Evolutionary conservation across 2,329 filamentous ascomycete species (phyloP), one percentile per base, ranked within the genome.

Genomic region (Coniella vitis): DNA sequence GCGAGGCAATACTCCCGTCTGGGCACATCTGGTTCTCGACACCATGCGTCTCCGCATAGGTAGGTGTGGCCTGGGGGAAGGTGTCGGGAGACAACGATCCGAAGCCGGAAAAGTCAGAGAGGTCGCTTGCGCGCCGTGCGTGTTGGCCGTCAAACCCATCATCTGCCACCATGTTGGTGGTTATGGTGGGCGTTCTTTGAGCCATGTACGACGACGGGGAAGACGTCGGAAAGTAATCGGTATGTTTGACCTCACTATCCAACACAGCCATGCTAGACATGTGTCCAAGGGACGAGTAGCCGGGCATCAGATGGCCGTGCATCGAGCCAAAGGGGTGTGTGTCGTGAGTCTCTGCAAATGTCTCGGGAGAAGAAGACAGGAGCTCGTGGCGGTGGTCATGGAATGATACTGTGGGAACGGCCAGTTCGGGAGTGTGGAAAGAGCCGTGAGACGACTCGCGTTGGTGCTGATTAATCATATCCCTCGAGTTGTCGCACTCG

Each of bases 1-100:
- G 70, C 16, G 70, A 71, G 14, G 76, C 77, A 52, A 80, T 75
- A 55, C 79, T 76, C 47, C 75, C 67, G 0, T 71, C 69, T 9
- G 69, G 69, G 10, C 74, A 70, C 0, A 75, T 70, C 1, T 75
- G 76, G 56, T 69, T 73, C 57, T 76, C 65, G 22, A 62, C 64
- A 37, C 69, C 60, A 40, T 68, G 64, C 3, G 59, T 57, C 4
- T 64, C 55, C 14, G 55, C 52, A 2, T 55, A 54, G 20, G 52
- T 49, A 13, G 58, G 55, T 3, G 66, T 60, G 1, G 60, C 62
- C 4, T 57, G 60, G 14, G 61, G 51, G 20, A 59, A 58, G 7
- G 63, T 63, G 12, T 54, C 52, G 3, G 64, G 63, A 1, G 66
- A 67, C 8, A 65, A 56, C 8, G 56, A 51, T 22, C 62, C 62